Conservation (phyloP, 164 flowering plant species). For the Chimonanthus praecox region DNA sequence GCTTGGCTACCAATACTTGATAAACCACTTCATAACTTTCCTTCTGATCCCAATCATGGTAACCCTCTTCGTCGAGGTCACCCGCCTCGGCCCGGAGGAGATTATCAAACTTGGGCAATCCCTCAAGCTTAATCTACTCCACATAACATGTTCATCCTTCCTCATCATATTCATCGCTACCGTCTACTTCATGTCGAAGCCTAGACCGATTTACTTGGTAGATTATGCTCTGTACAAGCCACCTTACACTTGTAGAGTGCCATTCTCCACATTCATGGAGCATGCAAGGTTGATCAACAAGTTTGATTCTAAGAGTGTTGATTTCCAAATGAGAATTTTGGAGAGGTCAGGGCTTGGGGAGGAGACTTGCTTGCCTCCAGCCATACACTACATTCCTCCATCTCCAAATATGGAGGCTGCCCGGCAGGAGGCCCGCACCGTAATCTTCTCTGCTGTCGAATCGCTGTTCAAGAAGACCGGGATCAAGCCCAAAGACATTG, state of each 20-base stretch:
- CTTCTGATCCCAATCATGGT: conserved; percentile 21
- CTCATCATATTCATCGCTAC: conserved; percentile 22
- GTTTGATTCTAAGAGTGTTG: conserved; percentile 2
- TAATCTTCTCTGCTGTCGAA: conserved; percentile 23
- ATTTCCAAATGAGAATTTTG: conserved; percentile 11
- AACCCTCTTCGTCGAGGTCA: conserved; percentile 5
- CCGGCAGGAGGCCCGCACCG: conserved; percentile 5
- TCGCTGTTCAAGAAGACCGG: conserved; percentile 21
- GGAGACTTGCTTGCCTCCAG: conserved; percentile 5
- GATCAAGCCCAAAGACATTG: conserved; percentile 31
- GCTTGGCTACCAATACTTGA: conserved; percentile 27
- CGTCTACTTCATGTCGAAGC: conserved; percentile 34
- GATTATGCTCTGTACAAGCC: conserved; percentile 38
- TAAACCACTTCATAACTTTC: conserved; percentile 26
- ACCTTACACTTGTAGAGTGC: conserved; percentile 25
- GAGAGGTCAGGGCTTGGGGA: conserved; percentile 20
- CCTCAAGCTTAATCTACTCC: conserved; percentile 14
- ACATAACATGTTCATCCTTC: conserved; percentile 19
- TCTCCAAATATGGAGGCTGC: conserved; percentile 5
- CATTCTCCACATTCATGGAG: conserved; percentile 33
- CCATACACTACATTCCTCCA: conserved; percentile 8
- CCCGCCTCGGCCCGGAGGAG: conserved; percentile 19
- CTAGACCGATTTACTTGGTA: conserved; percentile 30
- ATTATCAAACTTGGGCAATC: conserved; percentile 11
- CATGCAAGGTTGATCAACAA: background rate